Percentiles rank a stretch among this genome's conserved stretches.
phyloP scores from a whole-genome alignment of 2,329 filamentous ascomycete species.

The Fusarium agapanthi region DNA sequence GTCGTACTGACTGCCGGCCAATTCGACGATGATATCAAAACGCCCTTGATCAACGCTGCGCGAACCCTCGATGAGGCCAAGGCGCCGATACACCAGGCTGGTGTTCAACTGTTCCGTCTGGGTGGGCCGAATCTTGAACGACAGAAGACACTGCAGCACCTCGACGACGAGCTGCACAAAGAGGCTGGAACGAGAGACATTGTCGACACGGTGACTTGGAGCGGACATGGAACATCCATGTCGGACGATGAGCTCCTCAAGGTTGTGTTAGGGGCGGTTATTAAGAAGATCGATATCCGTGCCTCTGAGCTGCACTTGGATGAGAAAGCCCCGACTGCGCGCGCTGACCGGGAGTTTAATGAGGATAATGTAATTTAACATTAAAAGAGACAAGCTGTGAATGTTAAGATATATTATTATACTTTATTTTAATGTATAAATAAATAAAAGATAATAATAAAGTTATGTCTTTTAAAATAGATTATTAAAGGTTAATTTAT shows the following conservation, averaged over 20 bases:
- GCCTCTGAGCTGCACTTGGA: slow-evolving; percentile 17
- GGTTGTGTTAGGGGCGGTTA: slow-evolving; percentile 7
- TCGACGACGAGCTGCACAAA: slow-evolving; percentile 12
- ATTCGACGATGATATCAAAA: slow-evolving; percentile 20
- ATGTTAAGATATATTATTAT: rapidly evolving
- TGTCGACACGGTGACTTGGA: slow-evolving; percentile 20
- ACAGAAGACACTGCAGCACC: slow-evolving; percentile 11
- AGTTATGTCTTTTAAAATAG: too few relatives aligned
- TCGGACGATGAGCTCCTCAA: slow-evolving; percentile 16
- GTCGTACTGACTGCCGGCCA: slow-evolving; percentile 2
- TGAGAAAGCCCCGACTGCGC: background rate
- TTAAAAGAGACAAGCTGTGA: too few relatives aligned
- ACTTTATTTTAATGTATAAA: background rate
- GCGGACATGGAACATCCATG: slow-evolving; percentile 12
- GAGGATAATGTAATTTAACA: slow-evolving; percentile 2
- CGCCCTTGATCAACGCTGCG: slow-evolving; percentile 4
- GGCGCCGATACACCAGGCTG: slow-evolving; percentile 15
- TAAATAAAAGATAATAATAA: too few relatives aligned
- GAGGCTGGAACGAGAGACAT: slow-evolving; percentile 15
- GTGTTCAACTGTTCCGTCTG: slow-evolving; percentile 4
- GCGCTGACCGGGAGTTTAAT: slow-evolving; percentile 10
- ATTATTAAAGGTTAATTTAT: too few relatives aligned
- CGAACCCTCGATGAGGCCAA: slow-evolving; percentile 15
- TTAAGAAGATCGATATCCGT: slow-evolving; percentile 15
- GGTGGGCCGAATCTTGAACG: slow-evolving; percentile 3